Evolutionary conservation across 225 moss, liverwort and hornwort genomes (phyloP), one percentile per base, ranked within the genome.

Genomic region (Bryoerythrophyllum caledonicum): DNA sequence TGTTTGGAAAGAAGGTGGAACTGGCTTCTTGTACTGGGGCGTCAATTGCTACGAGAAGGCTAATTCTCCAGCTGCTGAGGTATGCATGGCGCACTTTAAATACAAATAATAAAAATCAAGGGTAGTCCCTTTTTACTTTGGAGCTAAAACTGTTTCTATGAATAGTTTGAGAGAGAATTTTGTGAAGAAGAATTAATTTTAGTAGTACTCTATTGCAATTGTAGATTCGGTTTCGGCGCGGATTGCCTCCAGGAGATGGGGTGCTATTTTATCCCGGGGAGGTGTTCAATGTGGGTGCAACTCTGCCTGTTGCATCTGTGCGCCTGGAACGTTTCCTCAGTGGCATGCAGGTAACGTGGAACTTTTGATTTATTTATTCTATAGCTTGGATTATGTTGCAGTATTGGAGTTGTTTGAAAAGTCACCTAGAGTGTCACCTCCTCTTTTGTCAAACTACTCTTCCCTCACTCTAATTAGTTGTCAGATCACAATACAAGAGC

Each of bases 1-100:
- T 60, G 93, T 86, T 67, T 91, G 93, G 96, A 93, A 93, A 74
- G 91, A 93, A 78, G 93, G 90, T 38, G 91, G 90, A 69, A 85
- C 90, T 19, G 91, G 91, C 13, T 91, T 93, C 55, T 67, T 93
- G 67, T 96, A 91, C 68, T 91, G 91, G 93, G 93, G 91, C 71
- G 87, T 90, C 17, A 93, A 96, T 74, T 96, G 96, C 75, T 91
- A 96, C 81, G 96, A 96, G 76, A 91, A 89, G 80, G 92, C 91
- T 56, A 76, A 65, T 59, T 84, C 86, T 79, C 82, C 92, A 70
- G 87, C 92, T 62, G 88, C 89, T 55, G 94, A 95, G 92, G 92
- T 95, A 80, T 19, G n/a, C n/a, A n/a, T n/a, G n/a, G 23, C 49
- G 65, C 34, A 25, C 55, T 57, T 70, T 16, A 40, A 10, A 1